Evolutionary conservation across 768 basidiomycete species (phyloP), one percentile per base, ranked within the genome.

Genomic region (Lactifluus piperatus): DNA sequence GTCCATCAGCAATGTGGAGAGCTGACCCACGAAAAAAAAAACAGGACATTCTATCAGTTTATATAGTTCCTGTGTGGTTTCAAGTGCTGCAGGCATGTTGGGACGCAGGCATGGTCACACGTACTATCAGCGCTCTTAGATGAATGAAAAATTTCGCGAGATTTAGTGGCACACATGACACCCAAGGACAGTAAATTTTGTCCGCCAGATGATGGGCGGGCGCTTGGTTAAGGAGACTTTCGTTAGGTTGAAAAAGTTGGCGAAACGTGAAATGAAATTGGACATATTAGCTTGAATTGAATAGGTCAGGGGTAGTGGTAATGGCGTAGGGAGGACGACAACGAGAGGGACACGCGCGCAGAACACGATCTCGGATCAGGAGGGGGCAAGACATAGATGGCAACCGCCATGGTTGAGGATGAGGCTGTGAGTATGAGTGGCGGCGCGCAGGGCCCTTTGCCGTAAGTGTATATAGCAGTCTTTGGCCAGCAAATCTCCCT

Each of bases 151-250:
- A 3, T 54, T 54, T 54, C 22, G 9, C 14, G 27, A 22, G 32
- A 18, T 6, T 50, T 27, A 46, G 29, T 9, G 32, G 8, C 11
- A 49, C 13, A n/a, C 29, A 11, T 20, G 32, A 34, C 37, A 13
- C 30, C 34, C 51, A 58, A 39, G 22, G 29, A 48, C 52, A 47
- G 24, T 22, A 58, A 58, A 24, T 26, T 58, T 53, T 51, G n/a
- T 4, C 20, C 26, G 14, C 18, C 5, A n/a, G 24, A 37, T 20
- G 20, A 9, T 11, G 20, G 27, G 51, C 26, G 36, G 32, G 44
- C 50, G 1, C 54, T n/a, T 10, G 36, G 18, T 24, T 24, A 39
- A 41, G 22, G 27, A 18, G 22, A 41, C 29, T 14, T n/a, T 11
- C 45, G 18, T 8, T 20, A 22, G 13, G 30, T 34, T 41, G 51